These are phyloP conservation scores for Lolium perenne DNA, from an alignment of 176 grass and related monocot genomes.

Conservation along the genomic window DNA sequence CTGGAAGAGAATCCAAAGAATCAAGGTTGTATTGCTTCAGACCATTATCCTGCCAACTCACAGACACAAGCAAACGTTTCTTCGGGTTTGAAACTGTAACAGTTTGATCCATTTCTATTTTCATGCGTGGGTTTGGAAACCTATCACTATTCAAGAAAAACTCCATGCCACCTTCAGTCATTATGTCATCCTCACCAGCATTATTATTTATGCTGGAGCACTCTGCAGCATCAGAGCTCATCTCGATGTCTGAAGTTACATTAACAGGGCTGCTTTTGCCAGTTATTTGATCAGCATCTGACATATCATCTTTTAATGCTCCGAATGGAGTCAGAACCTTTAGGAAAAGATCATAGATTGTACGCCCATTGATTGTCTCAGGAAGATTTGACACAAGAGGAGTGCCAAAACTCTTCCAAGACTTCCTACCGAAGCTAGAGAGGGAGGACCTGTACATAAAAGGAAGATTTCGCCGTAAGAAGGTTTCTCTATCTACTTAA, in stretches of 20 bases:
- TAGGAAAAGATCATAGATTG: conserved; percentile 57
- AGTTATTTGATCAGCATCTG: conserved; percentile 42
- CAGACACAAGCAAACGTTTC: conserved; percentile 67
- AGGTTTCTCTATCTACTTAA: conserved; percentile 6
- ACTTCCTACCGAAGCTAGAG: conserved; percentile 69
- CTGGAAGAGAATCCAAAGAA: conserved; percentile 67
- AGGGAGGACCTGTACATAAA: conserved; percentile 41
- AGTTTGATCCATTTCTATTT: conserved; percentile 78
- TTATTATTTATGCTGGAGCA: conserved; percentile 34
- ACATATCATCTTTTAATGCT: conserved; percentile 41
- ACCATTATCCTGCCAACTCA: conserved; percentile 70
- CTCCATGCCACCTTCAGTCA: conserved; percentile 47
- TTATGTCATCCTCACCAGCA: conserved; percentile 32
- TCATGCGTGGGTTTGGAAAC: conserved; percentile 44
- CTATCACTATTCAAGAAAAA: conserved; percentile 77
- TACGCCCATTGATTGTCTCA: conserved; percentile 59
- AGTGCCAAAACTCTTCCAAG: conserved; percentile 82
- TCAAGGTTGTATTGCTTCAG: conserved; percentile 62
- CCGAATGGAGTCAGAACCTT: conserved; percentile 76
- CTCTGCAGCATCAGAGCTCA: conserved; percentile 41
- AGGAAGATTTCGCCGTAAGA: background rate
- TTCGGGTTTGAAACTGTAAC: conserved; percentile 39
- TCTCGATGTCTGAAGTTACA: conserved; percentile 41
- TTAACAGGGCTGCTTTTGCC: conserved; percentile 30
- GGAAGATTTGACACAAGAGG: conserved; percentile 75